Base-by-base conservation (phyloP, 768 basidiomycete species). In the Suillus occidentalis region DNA sequence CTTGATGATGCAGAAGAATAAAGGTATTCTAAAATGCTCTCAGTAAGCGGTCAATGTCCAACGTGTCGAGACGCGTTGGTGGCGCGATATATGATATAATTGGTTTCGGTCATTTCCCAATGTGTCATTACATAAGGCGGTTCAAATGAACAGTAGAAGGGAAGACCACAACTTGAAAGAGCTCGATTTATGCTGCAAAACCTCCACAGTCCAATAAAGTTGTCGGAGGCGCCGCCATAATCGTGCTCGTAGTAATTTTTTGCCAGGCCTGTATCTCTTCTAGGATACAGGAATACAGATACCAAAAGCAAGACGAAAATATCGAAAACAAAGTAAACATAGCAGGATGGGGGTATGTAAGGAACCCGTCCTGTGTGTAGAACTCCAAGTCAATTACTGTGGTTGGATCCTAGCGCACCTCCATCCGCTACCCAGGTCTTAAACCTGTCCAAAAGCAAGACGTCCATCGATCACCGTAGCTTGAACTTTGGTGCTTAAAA, bases 391-490 rank as follows among this genome's bases (percentile, higher is more conserved):
- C 6, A 1, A 59, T 12, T 28, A 22, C 56, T 36, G 18, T 55
- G 53, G 53, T 12, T 4, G 20, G 20, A 20, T 40, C 58, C 58
- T 59, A 42, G 39, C 40, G 12, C 18, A 59, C 40, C 58, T 20
- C 40, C 40, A 40, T 42, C 40, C 25, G 22, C 18, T 13, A 36
- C 4, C 2, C 16, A 14, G 14, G 18, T 36, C 36, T 72, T 68
- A 82, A 42, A 82, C 65, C 36, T 40, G 49, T 3, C 85, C 87
- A 67, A 78, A 86, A 25, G 79, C 81, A 10, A 80, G 71, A 63
- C 75, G 69, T 18, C 95, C 95, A 70, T 95, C 94, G 8, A 97
- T 86, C 61, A 89, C 87, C 34, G 94, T 96, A 7, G 87, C 85
- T 22, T 86, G 73, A 47, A 94, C 91, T 67, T 83, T 82, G 7